These are phyloP conservation scores for Fusarium tricinctum DNA, from an alignment of 2,329 filamentous ascomycete species.

Conservation along the genomic window DNA sequence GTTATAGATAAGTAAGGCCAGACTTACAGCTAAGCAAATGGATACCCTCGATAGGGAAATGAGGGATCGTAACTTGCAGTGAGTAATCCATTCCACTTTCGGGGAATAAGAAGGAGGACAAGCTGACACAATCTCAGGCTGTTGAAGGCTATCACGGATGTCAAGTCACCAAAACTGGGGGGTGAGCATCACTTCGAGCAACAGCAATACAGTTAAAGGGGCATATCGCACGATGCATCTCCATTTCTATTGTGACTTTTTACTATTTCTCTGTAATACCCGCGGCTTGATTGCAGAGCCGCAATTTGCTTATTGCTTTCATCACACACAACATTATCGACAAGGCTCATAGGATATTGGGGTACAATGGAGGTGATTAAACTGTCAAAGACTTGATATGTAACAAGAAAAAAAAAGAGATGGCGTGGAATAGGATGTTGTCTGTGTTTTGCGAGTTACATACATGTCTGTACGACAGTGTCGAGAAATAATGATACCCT, in stretches of 20 bases:
- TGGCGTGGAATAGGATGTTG: slow-evolving; percentile 12
- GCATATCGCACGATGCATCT: slow-evolving; percentile 22
- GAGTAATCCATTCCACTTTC: slow-evolving; percentile 48
- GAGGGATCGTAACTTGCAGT: slow-evolving; percentile 67
- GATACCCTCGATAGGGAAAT: slow-evolving; percentile 69
- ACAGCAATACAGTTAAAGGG: slow-evolving; percentile 37
- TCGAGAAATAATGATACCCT: slow-evolving; percentile 43
- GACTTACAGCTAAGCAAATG: slow-evolving; percentile 63
- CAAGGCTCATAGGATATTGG: slow-evolving; percentile 31
- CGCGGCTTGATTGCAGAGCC: slow-evolving; percentile 41
- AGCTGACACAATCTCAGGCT: slow-evolving; percentile 39
- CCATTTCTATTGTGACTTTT: slow-evolving; percentile 32
- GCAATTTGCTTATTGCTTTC: slow-evolving; percentile 45
- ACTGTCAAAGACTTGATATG: slow-evolving; percentile 6
- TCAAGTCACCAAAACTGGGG: slow-evolving; percentile 38
- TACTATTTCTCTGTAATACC: slow-evolving; percentile 49
- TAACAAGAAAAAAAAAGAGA: slow-evolving; percentile 14
- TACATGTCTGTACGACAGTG: slow-evolving; percentile 34
- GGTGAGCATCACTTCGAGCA: slow-evolving; percentile 39
- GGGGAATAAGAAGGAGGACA: too few relatives aligned
- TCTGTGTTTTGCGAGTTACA: slow-evolving; percentile 21
- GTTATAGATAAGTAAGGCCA: slow-evolving; percentile 61
- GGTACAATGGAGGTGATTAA: slow-evolving; percentile 13
- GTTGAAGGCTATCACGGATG: slow-evolving; percentile 49
- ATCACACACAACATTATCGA: slow-evolving; percentile 31